A percentile compares a stretch with the other conserved stretches of the same genome.
Conservation (phyloP, 345 rosid species). For the Salix udensis region DNA sequence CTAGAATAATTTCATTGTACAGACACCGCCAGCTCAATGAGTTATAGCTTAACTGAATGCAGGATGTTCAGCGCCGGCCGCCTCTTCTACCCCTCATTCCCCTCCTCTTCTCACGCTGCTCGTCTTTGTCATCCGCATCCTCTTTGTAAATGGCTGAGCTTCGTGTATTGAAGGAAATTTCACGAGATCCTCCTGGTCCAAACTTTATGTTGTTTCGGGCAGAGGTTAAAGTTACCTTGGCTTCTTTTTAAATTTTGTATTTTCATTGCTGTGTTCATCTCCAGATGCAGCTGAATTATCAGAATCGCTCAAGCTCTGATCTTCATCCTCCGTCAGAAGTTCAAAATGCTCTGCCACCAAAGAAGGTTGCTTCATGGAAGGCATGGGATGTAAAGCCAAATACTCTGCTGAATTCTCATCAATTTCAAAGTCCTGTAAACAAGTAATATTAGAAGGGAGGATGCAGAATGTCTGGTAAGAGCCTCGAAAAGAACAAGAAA, state of each 20-base stretch:
- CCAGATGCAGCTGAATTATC: constrained; percentile 52
- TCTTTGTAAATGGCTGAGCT: constrained; percentile 57
- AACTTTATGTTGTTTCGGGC: constrained; percentile 52
- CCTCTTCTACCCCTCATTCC: too few species aligned
- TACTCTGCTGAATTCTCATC: constrained; percentile 63
- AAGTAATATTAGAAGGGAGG: constrained; percentile 8
- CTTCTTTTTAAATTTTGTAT: constrained; percentile 35
- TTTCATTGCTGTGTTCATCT: constrained; percentile 32
- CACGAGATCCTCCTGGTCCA: constrained; percentile 92
- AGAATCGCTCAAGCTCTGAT: constrained; percentile 47
- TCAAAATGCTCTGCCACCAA: constrained; percentile 83
- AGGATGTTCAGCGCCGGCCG: too few species aligned
- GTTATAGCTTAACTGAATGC: too few species aligned
- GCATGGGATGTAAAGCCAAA: constrained; percentile 70
- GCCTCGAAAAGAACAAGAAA: neutral
- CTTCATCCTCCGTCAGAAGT: constrained; percentile 50
- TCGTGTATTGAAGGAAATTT: constrained; percentile 64
- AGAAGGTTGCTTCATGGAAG: constrained; percentile 53
- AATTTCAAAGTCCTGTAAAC: constrained; percentile 68
- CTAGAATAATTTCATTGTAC: too few species aligned
- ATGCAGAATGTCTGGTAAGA: too few species aligned
- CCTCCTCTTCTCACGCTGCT: constrained; percentile 45
- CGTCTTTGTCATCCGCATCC: constrained; percentile 47
- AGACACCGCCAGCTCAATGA: too few species aligned
- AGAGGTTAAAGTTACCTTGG: constrained; percentile 49